Base-by-base conservation (phyloP, 345 rosid species). In the Microthlaspi erraticum region DNA sequence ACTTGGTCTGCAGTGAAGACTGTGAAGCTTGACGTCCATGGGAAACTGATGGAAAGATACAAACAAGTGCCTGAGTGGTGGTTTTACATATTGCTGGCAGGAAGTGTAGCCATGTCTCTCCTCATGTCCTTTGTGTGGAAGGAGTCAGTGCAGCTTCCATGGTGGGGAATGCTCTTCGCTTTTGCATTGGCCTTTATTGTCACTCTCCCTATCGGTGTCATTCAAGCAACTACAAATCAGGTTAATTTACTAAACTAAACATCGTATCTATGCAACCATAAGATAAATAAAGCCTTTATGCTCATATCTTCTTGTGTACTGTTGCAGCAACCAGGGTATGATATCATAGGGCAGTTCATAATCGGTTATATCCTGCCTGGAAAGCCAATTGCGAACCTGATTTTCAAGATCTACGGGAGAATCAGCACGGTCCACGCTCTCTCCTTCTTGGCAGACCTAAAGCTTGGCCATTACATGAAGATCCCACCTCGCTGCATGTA, bases 291-390 rank as follows among this genome's bases (percentile, higher is more conserved):
- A n/a, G n/a, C n/a, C n/a, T n/a, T n/a, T n/a, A n/a, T 33, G 73
- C 68, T 60, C 32, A 60, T 44, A 53, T 51, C 50, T n/a, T n/a
- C n/a, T n/a, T n/a, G n/a, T n/a, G n/a, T n/a, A n/a, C n/a, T n/a
- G n/a, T n/a, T n/a, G 85, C 93, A 95, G 99, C 99, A 95, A 95
- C 98, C 98, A 0, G 99, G 99, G 10, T 95, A 92, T 74, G 99
- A 95, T 76, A 90, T 95, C 11, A 95, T 95, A 65, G 98, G 94
- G 32, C 99, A 95, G 86, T 95, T 90, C 85, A 90, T 95, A 10
- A 87, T 95, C 36, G 99, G 99, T 52, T 95, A 95, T 64, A 49
- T 90, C 72, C 64, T 88, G 20, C 98, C 98, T 0, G 99, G 99
- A 65, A 82, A 92, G 60, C 99, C 99, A 8, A 95, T 95, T 46